Base-by-base conservation (phyloP, 1,284 basidiomycete genomes). In the Fomitopsis pinicola region DNA sequence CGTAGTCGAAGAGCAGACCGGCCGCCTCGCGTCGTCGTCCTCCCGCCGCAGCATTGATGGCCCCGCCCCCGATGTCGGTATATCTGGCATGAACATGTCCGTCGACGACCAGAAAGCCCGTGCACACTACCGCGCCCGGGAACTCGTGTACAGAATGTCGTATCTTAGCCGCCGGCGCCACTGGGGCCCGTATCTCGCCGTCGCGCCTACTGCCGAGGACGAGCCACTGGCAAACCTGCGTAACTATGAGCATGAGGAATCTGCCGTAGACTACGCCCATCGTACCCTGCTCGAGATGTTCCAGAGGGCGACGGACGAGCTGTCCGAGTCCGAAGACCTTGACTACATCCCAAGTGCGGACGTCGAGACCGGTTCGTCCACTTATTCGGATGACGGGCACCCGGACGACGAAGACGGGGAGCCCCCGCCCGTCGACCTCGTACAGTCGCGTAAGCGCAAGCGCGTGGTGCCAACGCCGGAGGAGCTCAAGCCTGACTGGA, bases 161-260 rank as follows among this genome's bases (percentile, higher is more conserved):
- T 83, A 82, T 56, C 73, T 81, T 19, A 68, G 70, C 28, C 71
- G 71, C 2, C 72, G 79, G 42, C 73, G 81, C n/a, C 67, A 73
- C n/a, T 83, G 79, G 78, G 81, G 81, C 0, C 81, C 81, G 0
- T 82, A 73, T 63, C 71, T 79, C 1, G 69, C 70, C 2, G 68
- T 74, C 12, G 61, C 50, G 28, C 42, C 53, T 0, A 44, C 58
- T 40, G 35, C 12, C 5, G 46, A 36, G 19, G 58, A 22, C 35
- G 59, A 42, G 28, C 30, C 19, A n/a, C 35, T 22, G 12, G 8
- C 42, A 9, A 17, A 1, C 35, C 8, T 26, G 17, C 58, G 56
- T 44, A 19, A 40, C 46, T 7, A 52, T 19, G n/a, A 14, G 9
- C n/a, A 12, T 26, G 8, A 15, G 19, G 40, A 36, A 2, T 50